Evolutionary conservation across 2,329 filamentous ascomycete species (phyloP).

Genomic region (Talaromyces sp.): DNA sequence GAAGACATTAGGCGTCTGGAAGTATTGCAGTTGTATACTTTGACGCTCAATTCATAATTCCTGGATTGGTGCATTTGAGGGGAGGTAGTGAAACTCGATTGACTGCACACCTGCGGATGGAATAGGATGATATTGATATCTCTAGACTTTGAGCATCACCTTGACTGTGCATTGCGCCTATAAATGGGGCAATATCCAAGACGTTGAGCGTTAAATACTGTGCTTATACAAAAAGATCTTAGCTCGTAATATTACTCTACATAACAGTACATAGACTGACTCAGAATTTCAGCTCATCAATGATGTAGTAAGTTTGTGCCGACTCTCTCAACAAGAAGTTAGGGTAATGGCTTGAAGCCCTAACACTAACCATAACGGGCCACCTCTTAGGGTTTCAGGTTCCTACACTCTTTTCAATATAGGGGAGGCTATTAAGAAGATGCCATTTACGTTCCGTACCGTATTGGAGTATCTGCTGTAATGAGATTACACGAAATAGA

Average conservation of each 20-base stretch:
- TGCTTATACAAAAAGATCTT: neutral
- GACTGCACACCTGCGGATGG: too few relatives aligned
- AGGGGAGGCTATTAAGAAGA: neutral
- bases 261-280: too few relatives aligned
- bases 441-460: constrained; percentile 1
- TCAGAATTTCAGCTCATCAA: neutral
- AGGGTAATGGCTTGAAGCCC: neutral
- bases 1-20: too few relatives aligned
- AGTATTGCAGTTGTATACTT: too few relatives aligned
- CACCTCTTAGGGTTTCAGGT: neutral
- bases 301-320: neutral
- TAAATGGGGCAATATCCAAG: neutral
- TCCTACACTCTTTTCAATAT: neutral
- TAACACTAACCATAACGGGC: constrained; percentile 3
- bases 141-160: neutral
- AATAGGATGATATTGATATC: neutral
- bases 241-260: neutral
- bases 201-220: neutral
- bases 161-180: neutral
- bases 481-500: constrained; percentile 10
- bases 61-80: too few relatives aligned
- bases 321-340: neutral
- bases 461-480: constrained; percentile 8
- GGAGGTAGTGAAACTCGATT: too few relatives aligned
- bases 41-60: too few relatives aligned